Evolutionary conservation across 768 basidiomycete species (phyloP), one percentile per base, ranked within the genome.

Genomic region (Boletales sp.): DNA sequence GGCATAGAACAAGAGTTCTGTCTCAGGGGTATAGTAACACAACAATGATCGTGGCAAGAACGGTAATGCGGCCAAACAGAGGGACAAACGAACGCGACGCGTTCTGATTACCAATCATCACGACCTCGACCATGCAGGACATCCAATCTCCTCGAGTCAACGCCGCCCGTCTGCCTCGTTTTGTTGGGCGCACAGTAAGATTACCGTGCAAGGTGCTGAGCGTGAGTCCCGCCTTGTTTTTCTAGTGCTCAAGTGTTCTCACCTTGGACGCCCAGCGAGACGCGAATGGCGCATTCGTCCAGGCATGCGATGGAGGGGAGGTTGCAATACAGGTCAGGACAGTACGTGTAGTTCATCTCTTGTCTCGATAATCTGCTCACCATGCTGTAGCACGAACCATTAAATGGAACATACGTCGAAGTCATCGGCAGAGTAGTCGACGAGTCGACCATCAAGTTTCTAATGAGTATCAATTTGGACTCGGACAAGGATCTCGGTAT

Each of bases 301-400:
- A 83, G 52, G 79, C 87, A 1, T 74, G 76, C 39, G 90, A 91
- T 58, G 84, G 82, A 1, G 83, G 80, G 0, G 71, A 89, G 61
- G 80, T 86, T 8, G 69, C 67, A 19, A 66, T 86, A 17, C 59
- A 61, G 13, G 57, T 80, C n/a, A 53, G 56, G 4, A 54, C 64
- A 49, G 83, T 82, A 42, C n/a, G 58, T 70, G 48, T 27, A 19
- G 52, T 35, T 30, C 19, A 14, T 34, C 18, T 39, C n/a, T 30
- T 17, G 31, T 19, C 34, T 40, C 9, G 36, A 24, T 6, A n/a
- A 15, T 44, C 44, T 17, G 29, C 43, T 51, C 31, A 54, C 13
- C 8, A 19, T 8, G 29, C 38, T 17, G 50, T 45, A 80, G 76
- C 74, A 72, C 50, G 62, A 72, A 21, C 66, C 73, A 40, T 68